phyloP scores from a whole-genome alignment of 192 early-diverging fungal genomes.

The Dissophora globulifera region DNA sequence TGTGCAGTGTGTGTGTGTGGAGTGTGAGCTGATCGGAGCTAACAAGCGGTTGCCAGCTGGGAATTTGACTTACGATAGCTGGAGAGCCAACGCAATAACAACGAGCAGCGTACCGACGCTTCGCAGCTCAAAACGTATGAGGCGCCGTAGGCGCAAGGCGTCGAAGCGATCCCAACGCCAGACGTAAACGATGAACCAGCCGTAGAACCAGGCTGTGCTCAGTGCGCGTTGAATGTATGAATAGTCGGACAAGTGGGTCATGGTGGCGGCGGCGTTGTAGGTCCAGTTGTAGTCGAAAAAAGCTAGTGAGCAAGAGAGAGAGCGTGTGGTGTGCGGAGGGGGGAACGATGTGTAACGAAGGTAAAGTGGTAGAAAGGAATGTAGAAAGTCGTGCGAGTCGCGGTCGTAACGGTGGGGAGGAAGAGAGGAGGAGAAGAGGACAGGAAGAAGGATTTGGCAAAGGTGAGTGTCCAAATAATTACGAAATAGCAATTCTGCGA shows the following conservation, averaged over 20 bases:
- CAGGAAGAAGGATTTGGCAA: too few relatives aligned
- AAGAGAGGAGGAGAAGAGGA: slow-evolving; percentile 1
- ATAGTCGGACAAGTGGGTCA: slow-evolving; percentile 42
- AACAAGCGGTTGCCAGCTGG: too few relatives aligned
- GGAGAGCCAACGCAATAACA: slow-evolving; percentile 16
- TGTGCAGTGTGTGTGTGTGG: too few relatives aligned
- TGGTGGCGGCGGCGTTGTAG: slow-evolving; percentile 3
- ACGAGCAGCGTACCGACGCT: slow-evolving; percentile 30
- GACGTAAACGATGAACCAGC: slow-evolving; percentile 42
- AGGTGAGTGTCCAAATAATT: slow-evolving; percentile 13
- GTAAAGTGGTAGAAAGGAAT: neutral
- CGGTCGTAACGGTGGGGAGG: too few relatives aligned
- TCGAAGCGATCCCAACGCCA: slow-evolving; percentile 40
- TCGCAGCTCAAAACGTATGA: slow-evolving; percentile 31
- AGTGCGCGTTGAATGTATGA: slow-evolving; percentile 41
- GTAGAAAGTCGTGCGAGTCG: too few relatives aligned
- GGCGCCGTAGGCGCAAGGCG: slow-evolving; percentile 24
- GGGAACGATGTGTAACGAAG: too few relatives aligned
- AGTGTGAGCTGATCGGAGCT: neutral
- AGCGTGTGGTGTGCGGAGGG: neutral
- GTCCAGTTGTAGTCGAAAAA: neutral
- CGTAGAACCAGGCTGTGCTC: slow-evolving; percentile 31
- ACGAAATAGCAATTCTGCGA: slow-evolving; percentile 1
- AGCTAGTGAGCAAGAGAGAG: slow-evolving; percentile 10
- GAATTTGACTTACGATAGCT: slow-evolving; percentile 49